Base-by-base conservation (phyloP, 1,284 basidiomycete species). In the Ustilago tritici region DNA sequence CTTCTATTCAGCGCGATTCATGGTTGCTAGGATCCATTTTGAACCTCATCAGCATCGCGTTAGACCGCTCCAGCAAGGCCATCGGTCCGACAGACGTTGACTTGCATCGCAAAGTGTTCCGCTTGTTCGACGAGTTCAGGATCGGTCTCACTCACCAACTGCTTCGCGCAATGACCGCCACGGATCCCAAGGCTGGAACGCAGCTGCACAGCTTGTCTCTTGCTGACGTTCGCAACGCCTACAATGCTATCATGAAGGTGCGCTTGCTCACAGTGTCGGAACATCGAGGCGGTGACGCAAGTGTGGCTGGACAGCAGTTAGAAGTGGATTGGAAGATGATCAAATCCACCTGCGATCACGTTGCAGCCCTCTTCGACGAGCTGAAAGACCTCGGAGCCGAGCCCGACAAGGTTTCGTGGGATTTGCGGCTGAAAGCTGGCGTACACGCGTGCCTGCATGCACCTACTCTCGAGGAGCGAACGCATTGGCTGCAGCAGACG, bases 111-210 rank as follows among this genome's bases (percentile, higher is more conserved):
- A 68, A 62, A 31, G 40, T 74, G 10, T 57, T 78, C 1, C 55
- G 64, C 17, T 59, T 74, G 4, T 78, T 78, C 43, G 71, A 78
- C 32, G 76, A 78, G 10, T 78, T 74, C 41, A 63, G 71, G 23
- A 41, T 78, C 11, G 76, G 67, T 40, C 54, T 78, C 31, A 64
- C 66, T 4, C 71, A 78, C 36, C 56, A 69, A 28, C 54, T 77
- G 11, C 54, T 69, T 28, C 40, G 36, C 8, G 41, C 23, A 9
- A 49, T 43, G 53, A n/a, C 55, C 19, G 19, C n/a, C 35, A 31
- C 19, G 4, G 15, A 12, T 12, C 19, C 36, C 28, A 9, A 14
- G 0, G 53, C 6, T 19, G 19, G 19, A 7, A 36, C 14, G 43
- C 43, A 49, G 35, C 19, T 15, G 15, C 38, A 47, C 14, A 28